Evolutionary conservation across 495 filamentous ascomycete species (phyloP).

Genomic region (Hypoxylon perforatum): DNA sequence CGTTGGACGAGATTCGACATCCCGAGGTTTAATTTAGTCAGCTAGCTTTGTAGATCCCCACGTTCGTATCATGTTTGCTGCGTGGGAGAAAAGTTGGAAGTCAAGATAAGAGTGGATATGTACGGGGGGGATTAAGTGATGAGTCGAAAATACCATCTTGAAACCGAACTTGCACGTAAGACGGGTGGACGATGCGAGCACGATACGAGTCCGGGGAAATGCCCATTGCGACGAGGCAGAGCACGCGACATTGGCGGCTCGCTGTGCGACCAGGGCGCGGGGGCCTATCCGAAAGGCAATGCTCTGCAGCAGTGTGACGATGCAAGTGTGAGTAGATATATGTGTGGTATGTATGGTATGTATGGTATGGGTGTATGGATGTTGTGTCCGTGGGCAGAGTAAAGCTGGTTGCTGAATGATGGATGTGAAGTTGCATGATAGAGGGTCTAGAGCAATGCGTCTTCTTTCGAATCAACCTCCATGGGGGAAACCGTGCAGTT

Average conservation of each 20-base stretch:
- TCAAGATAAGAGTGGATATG: conserved; percentile 38
- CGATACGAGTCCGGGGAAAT: conserved; percentile 42
- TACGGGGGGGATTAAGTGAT: conserved; percentile 14
- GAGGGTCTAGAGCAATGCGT: conserved; percentile 9
- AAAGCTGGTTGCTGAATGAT: conserved; percentile 20
- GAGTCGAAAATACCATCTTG: conserved; percentile 18
- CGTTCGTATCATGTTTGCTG: conserved; percentile 30
- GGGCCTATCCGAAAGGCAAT: conserved; percentile 39
- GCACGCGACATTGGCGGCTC: conserved; percentile 41
- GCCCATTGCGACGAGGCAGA: conserved; percentile 31
- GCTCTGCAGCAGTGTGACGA: conserved; percentile 34
- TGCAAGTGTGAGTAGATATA: conserved; percentile 7
- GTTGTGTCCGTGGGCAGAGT: conserved; percentile 22
- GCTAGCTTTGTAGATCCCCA: conserved; percentile 38
- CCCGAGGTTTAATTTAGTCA: conserved; percentile 36
- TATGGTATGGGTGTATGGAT: conserved; percentile 8
- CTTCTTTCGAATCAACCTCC: conserved; percentile 16
- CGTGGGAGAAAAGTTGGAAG: conserved; percentile 20
- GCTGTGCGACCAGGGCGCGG: conserved; percentile 34
- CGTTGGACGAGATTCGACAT: conserved; percentile 15
- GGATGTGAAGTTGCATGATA: conserved; percentile 28
- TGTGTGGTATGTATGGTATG: no score
- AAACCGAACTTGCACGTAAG: conserved; percentile 34
- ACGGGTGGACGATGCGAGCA: conserved; percentile 38
- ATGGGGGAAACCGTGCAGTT: conserved; percentile 7